Percentiles rank a stretch among this genome's conserved stretches.
Evolutionary conservation across 148 eudicot genomes (phyloP).

Genomic region (Rhododendron vialii): DNA sequence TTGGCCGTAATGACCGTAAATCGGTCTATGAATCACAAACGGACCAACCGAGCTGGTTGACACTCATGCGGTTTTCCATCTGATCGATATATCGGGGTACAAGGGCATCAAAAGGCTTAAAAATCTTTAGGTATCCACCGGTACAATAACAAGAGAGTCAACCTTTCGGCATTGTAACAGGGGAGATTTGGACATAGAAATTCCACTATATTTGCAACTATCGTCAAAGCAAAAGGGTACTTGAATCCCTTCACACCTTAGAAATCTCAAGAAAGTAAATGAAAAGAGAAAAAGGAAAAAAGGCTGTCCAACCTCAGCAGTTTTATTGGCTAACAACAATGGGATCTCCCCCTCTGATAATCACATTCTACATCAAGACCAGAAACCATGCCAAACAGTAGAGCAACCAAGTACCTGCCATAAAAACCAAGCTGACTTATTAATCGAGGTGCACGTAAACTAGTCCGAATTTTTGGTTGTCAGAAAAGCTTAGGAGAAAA

Average conservation of each 20-base stretch:
- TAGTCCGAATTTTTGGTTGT: no score
- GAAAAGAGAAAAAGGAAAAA: not conserved
- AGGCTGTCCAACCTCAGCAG: not conserved
- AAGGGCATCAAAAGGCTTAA: not conserved
- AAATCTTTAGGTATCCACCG: not conserved
- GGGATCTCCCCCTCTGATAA: not conserved
- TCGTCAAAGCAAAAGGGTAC: not conserved
- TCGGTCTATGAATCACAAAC: not conserved
- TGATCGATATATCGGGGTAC: not conserved
- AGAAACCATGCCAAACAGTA: conserved; percentile 18
- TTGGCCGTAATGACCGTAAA: not conserved
- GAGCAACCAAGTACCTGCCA: conserved; percentile 27
- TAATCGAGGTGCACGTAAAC: no score
- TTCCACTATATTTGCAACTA: not conserved
- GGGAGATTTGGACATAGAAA: not conserved
- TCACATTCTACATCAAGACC: not conserved
- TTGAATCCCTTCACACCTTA: not conserved
- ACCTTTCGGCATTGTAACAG: not conserved
- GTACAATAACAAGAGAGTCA: not conserved
- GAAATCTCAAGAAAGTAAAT: not conserved
- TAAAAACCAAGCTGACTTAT: not conserved
- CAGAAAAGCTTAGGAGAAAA: not conserved
- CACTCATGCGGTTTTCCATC: not conserved
- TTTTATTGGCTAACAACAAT: not conserved
- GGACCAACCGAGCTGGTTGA: no score